Base-by-base conservation (phyloP, 225 moss, liverwort and hornwort genomes). In the Ulota crispa region DNA sequence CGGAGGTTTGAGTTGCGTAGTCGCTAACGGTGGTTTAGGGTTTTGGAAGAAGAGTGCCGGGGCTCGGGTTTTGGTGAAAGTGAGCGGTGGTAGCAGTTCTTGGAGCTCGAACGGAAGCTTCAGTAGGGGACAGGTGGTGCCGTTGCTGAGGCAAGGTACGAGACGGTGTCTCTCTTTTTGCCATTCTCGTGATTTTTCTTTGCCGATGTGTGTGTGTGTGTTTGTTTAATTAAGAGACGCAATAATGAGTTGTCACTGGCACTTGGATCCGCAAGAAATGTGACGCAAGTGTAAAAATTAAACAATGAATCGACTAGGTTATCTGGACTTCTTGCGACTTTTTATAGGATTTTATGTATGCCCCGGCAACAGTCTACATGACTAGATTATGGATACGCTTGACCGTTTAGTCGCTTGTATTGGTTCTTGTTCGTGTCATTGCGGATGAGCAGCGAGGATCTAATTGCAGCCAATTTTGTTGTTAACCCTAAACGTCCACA, bases 21-120 rank as follows among this genome's bases (percentile, higher is more conserved):
- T 82, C 47, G 78, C 53, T 8, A 76, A 72, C 5, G n/a, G 72
- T 64, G 80, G 73, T 62, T 13, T 73, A 77, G 88, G 82, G 76
- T 68, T 82, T 69, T 4, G 75, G 68, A 28, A 28, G 14, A 80
- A 77, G 67, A 71, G 59, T 28, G 71, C 59, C 21, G 39, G 50
- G 14, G 79, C 50, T 31, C 53, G 69, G 73, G 68, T 77, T 43
- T 79, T 82, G 26, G 76, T 80, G 80, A 83, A 72, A 39, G 70
- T 73, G 68, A 47, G 68, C 76, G 79, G 47, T 42, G 50, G 60
- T 20, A 62, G 27, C 52, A 68, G 64, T 47, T 63, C 59, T 20
- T 86, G 83, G 85, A 73, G 78, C 81, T 81, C 64, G 18, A 77
- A 83, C 65, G 74, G 77, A 28, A 50, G 74, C 27, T 86, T 78